Conservation (phyloP, 2,329 filamentous ascomycete genomes). For the Remersonia thermophila region DNA sequence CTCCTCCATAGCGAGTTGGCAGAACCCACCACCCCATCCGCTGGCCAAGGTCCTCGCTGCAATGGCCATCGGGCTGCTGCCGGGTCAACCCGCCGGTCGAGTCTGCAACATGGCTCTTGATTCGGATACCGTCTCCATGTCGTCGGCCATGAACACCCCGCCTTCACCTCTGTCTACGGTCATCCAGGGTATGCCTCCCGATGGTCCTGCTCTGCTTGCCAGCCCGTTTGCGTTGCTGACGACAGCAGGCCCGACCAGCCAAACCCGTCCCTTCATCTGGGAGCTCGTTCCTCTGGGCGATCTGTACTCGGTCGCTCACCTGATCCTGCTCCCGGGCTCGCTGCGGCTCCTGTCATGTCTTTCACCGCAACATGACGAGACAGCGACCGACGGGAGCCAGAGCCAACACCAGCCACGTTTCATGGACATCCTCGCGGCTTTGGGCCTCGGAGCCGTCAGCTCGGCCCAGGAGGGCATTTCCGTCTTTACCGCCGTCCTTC, state of each 20-base stretch:
- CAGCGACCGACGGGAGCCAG: not conserved
- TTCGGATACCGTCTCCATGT: not conserved
- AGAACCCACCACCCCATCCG: too few relatives aligned
- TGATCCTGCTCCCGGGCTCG: conserved; percentile 6
- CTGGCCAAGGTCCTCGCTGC: too few relatives aligned
- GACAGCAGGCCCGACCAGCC: not conserved
- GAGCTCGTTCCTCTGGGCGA: conserved; percentile 10
- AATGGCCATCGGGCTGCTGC: conserved; percentile 9
- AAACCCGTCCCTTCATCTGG: conserved; percentile 10
- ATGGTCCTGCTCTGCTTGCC: too few relatives aligned
- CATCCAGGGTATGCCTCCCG: not conserved
- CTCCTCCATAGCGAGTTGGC: too few relatives aligned
- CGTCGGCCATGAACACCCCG: not conserved
- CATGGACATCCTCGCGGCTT: conserved; percentile 2
- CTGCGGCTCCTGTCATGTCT: not conserved
- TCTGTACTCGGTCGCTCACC: conserved; percentile 11
- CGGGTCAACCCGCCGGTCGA: conserved; percentile 1
- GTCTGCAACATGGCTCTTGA: not conserved
- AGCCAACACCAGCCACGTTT: not conserved
- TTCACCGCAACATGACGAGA: not conserved
- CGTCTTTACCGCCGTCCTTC: conserved; percentile 13
- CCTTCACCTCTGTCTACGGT: not conserved
- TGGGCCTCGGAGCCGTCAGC: conserved; percentile 8
- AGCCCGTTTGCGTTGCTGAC: not conserved
- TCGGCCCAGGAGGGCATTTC: conserved; percentile 10